Percentiles rank a stretch among this genome's conserved stretches.
Evolutionary conservation across 495 filamentous ascomycete genomes (phyloP).

Genomic region (Penicillium nucicola): DNA sequence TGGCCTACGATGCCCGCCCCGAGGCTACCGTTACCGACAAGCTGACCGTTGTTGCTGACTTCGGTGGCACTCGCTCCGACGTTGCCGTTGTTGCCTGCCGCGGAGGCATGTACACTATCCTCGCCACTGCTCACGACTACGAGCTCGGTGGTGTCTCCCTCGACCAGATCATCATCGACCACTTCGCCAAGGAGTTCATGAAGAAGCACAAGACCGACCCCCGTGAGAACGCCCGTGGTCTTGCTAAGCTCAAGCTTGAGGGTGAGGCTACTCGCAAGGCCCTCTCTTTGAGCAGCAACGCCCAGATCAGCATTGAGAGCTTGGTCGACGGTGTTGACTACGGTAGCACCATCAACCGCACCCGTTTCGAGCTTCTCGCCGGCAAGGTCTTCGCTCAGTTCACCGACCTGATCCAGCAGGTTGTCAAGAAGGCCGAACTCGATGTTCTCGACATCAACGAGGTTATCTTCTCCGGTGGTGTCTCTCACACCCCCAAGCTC

Average conservation of each 20-base stretch:
- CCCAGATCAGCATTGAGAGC: slow-evolving; percentile 85
- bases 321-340: slow-evolving; percentile 87
- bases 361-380: slow-evolving; percentile 88
- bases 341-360: slow-evolving; percentile 83
- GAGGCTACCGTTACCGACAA: slow-evolving; percentile 76
- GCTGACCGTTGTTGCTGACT: slow-evolving; percentile 85
- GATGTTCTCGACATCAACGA: slow-evolving; percentile 93
- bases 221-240: slow-evolving; percentile 68
- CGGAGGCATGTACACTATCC: slow-evolving; percentile 93
- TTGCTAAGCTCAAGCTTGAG: slow-evolving; percentile 92
- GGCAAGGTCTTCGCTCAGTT: slow-evolving; percentile 82
- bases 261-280: slow-evolving; percentile 87
- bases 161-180: slow-evolving; percentile 86
- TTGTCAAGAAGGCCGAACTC: slow-evolving; percentile 85
- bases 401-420: slow-evolving; percentile 76
- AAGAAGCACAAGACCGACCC: slow-evolving; percentile 93
- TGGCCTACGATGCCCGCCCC: slow-evolving; percentile 88
- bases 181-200: slow-evolving; percentile 97
- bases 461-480: slow-evolving; percentile 90
- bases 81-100: slow-evolving; percentile 84
- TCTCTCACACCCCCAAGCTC: slow-evolving; percentile 90
- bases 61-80: slow-evolving; percentile 91
- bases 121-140: slow-evolving; percentile 93
- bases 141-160: slow-evolving; percentile 78
- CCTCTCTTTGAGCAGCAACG: slow-evolving; percentile 80